Percentiles rank a stretch among this genome's conserved stretches.
Conservation (phyloP, 176 grass and related monocot genomes). For the Ensete glaucum region DNA sequence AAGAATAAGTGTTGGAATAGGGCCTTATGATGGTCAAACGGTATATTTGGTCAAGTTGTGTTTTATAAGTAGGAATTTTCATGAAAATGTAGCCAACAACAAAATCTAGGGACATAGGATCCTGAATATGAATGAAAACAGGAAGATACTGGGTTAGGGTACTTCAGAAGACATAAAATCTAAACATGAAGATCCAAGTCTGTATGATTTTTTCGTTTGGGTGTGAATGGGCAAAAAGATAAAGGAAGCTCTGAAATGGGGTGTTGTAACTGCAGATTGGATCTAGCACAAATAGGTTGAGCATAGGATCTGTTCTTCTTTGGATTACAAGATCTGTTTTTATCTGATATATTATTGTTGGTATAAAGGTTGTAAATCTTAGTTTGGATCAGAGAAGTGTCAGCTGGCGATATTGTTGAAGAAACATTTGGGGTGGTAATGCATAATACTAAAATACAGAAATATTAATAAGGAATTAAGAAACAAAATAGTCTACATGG, state of each 20-base stretch:
- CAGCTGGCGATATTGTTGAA: no score
- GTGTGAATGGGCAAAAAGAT: background rate
- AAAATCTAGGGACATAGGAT: background rate
- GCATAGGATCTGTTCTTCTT: no score
- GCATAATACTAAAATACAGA: no score
- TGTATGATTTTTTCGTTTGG: background rate
- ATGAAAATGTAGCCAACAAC: background rate
- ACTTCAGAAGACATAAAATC: background rate
- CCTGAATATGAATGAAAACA: background rate
- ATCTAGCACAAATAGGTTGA: background rate
- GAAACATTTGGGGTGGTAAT: no score
- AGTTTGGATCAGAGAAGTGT: no score
- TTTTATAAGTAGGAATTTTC: background rate
- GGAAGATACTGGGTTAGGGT: background rate
- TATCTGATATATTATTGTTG: background rate
- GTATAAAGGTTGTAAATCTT: background rate
- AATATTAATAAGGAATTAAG: no score
- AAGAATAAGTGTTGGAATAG: background rate
- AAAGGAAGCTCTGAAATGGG: background rate
- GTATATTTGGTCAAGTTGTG: background rate
- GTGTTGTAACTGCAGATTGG: background rate
- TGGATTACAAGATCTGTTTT: no score
- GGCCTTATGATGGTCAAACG: background rate
- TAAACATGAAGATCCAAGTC: no score
- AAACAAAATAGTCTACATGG: no score